Percentiles rank a stretch among this genome's conserved stretches.
Evolutionary conservation across 345 rosid genomes (phyloP).

Genomic region (Acer saccharum): DNA sequence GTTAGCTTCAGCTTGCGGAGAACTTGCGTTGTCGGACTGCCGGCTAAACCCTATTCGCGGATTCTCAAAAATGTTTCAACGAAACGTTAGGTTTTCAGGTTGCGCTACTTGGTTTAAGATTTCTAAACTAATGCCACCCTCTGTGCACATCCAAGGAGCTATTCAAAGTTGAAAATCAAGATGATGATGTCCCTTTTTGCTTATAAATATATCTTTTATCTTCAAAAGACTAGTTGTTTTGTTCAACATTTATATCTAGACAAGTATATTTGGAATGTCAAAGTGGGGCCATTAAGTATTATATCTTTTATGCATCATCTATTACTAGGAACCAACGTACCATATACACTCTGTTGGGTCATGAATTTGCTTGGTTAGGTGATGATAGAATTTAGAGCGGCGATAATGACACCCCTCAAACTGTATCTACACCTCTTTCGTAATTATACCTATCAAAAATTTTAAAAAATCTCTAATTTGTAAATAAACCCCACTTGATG

Average conservation of each 20-base stretch:
- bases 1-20: not conserved
- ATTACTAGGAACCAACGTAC: conserved; percentile 28
- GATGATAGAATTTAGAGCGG: not conserved
- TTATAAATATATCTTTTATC: not conserved
- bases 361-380: not conserved
- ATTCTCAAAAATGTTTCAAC: not conserved
- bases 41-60: not conserved
- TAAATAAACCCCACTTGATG: too few relatives aligned
- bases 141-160: not conserved
- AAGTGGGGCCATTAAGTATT: conserved; percentile 20
- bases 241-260: not conserved
- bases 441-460: too few relatives aligned
- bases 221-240: not conserved
- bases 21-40: not conserved
- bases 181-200: not conserved
- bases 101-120: not conserved
- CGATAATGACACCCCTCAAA: too few relatives aligned
- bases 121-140: not conserved
- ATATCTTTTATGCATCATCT: not conserved
- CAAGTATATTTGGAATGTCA: not conserved
- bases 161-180: not conserved
- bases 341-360: not conserved
- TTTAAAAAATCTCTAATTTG: too few relatives aligned
- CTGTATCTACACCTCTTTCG: too few relatives aligned
- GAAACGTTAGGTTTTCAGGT: not conserved